A percentile compares a stretch with the other conserved stretches of the same genome.
Conservation (phyloP, 2,329 filamentous ascomycete species). For the Xylaria arbuscula region DNA sequence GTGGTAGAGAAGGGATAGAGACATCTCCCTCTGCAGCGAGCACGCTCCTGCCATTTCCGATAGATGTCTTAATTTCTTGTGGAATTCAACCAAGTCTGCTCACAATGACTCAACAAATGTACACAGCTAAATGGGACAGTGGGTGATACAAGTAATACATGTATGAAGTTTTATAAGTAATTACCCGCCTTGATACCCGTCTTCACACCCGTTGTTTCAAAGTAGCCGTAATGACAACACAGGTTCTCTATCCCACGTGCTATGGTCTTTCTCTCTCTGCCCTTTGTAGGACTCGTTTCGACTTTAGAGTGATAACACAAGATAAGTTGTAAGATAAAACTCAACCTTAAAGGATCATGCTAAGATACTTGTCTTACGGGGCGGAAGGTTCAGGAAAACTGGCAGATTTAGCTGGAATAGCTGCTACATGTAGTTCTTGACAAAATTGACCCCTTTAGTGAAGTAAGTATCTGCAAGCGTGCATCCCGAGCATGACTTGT, state of each 20-base stretch:
- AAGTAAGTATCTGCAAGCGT: too few species aligned
- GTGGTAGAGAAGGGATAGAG: background rate
- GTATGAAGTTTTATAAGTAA: background rate
- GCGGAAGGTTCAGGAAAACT: too few species aligned
- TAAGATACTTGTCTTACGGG: background rate
- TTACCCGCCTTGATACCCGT: background rate
- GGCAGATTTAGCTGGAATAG: too few species aligned
- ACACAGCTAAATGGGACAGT: background rate
- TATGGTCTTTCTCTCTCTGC: background rate
- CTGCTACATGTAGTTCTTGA: too few species aligned
- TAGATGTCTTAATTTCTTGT: background rate
- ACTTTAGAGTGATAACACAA: background rate
- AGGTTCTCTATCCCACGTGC: background rate
- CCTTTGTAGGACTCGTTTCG: background rate
- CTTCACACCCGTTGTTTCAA: background rate
- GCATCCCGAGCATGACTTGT: too few species aligned
- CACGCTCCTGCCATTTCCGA: background rate
- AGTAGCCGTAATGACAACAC: background rate
- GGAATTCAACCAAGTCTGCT: background rate
- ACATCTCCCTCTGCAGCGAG: background rate
- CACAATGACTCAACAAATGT: background rate
- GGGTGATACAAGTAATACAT: background rate
- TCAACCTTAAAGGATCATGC: background rate
- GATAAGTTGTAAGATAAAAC: background rate
- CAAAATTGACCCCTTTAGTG: too few species aligned